Conservation (phyloP, 176 grass and related monocot species). For the Aegilops longissima region DNA sequence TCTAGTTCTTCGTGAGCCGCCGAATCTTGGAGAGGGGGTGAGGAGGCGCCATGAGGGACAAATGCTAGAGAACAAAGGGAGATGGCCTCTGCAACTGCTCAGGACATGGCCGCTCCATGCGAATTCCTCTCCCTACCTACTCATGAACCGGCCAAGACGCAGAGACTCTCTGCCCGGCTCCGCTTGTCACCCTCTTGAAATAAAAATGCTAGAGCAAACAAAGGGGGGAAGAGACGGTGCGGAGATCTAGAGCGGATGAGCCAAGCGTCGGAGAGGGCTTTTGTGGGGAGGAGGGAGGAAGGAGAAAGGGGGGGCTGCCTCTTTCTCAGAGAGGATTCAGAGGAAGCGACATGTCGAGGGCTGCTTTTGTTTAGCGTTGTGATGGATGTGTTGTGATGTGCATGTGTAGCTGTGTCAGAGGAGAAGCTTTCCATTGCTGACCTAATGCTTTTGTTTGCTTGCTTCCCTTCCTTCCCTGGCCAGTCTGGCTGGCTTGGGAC, state of each 20-base stretch:
- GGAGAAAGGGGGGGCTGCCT: not conserved
- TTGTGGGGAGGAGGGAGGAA: too few species aligned
- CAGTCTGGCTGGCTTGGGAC: not conserved
- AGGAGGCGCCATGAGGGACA: not conserved
- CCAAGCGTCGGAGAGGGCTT: conserved; percentile 24
- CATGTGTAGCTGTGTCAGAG: conserved; percentile 36
- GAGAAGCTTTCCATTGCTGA: conserved; percentile 27
- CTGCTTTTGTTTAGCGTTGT: conserved; percentile 15
- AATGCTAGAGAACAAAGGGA: conserved; percentile 36
- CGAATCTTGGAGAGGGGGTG: conserved; percentile 1
- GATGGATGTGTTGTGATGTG: not conserved
- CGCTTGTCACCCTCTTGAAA: not conserved
- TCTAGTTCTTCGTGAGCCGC: conserved; percentile 12
- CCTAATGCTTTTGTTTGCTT: not conserved
- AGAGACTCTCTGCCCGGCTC: not conserved
- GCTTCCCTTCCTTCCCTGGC: not conserved
- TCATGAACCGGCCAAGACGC: not conserved
- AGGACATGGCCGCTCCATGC: conserved; percentile 1
- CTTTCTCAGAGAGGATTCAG: conserved; percentile 15
- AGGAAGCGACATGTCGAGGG: conserved; percentile 34
- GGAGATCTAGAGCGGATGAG: conserved; percentile 36
- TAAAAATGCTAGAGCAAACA: not conserved
- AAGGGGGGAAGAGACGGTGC: not conserved
- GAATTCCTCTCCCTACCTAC: not conserved
- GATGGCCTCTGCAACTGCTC: not conserved